phyloP scores from a whole-genome alignment of 495 filamentous ascomycete genomes.

The Endocarpon pusillum region DNA sequence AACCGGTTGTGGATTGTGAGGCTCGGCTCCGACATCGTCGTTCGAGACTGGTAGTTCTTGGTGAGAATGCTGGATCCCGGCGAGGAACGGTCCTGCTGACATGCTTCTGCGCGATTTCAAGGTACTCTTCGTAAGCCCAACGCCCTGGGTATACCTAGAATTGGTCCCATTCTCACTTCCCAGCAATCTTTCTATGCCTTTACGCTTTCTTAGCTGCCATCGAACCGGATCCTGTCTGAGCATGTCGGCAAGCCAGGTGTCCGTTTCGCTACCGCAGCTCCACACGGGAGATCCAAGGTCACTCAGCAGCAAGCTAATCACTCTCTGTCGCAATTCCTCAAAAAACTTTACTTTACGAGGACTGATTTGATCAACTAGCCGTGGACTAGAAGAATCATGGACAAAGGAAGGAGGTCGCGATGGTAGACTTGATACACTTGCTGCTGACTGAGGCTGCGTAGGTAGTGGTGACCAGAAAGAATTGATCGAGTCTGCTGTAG shows the following conservation, averaged over 20 bases:
- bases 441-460: constrained; percentile 42
- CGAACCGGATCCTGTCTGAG: constrained; percentile 65
- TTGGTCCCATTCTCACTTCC: constrained; percentile 23
- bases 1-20: not conserved
- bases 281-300: constrained; percentile 79
- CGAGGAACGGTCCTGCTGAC: constrained; percentile 24
- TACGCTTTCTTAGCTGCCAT: constrained; percentile 46
- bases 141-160: not conserved
- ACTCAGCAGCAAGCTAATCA: constrained; percentile 74
- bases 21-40: not conserved
- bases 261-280: constrained; percentile 74
- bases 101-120: constrained; percentile 24
- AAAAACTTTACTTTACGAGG: constrained; percentile 52
- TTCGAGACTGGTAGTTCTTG: not conserved
- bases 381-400: constrained; percentile 20
- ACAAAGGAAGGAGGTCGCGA: constrained; percentile 29
- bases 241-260: constrained; percentile 67
- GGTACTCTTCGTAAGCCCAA: constrained; percentile 17
- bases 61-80: not conserved
- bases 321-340: constrained; percentile 53
- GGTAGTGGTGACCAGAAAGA: constrained; percentile 80
- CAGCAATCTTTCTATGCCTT: constrained; percentile 32
- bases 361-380: constrained; percentile 7
- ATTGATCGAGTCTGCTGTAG: constrained; percentile 58
- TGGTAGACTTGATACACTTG: constrained; percentile 38